Base-by-base conservation (phyloP, 2,329 filamentous ascomycete genomes). In the Truncatella angustata region DNA sequence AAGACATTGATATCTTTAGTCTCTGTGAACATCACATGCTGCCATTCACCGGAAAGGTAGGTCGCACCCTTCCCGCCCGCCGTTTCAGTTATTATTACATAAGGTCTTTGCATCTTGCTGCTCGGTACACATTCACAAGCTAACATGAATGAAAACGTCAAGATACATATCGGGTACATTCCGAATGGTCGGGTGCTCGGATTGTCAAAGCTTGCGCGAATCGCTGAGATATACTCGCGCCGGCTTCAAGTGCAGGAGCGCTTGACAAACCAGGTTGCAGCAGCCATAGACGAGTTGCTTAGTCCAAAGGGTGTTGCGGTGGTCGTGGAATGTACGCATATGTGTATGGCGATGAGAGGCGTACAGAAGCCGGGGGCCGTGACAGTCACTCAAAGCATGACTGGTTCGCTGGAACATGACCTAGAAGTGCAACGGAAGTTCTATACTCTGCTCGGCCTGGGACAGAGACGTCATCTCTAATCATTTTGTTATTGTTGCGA, bases 131-230 rank as follows among this genome's bases (percentile, higher is more conserved):
- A 26, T n/a, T 43, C 5, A 23, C 4, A 24, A 12, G 10, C 12
- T 26, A 24, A 12, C 12, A 5, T 26, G 9, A 20, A 14, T 23
- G 4, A 23, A 26, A 23, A 26, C 9, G 3, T 12, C 6, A 43
- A 93, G 89, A 96, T 97, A 88, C 93, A 97, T 73, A 96, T 97
- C 63, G 92, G 91, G 53, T 97, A 97, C 72, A 96, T 97, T 57
- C 92, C 92, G 28, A 84, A 86, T 65, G 83, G 90, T 66, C 84
- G 90, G 52, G 73, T 97, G 45, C 88, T 97, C 56, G 93, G 93
- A 44, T 84, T 97, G 42, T 96, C 91, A 36, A 97, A 97, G 70
- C 80, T 97, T 50, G 91, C 91, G 24, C 86, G 92, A 57, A 91
- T 97, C 60, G 92, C 92, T 54, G 91, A 97, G 66, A 94, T 97